Conservation (phyloP, 768 basidiomycete species). For the Hydnomerulius pinastri region DNA sequence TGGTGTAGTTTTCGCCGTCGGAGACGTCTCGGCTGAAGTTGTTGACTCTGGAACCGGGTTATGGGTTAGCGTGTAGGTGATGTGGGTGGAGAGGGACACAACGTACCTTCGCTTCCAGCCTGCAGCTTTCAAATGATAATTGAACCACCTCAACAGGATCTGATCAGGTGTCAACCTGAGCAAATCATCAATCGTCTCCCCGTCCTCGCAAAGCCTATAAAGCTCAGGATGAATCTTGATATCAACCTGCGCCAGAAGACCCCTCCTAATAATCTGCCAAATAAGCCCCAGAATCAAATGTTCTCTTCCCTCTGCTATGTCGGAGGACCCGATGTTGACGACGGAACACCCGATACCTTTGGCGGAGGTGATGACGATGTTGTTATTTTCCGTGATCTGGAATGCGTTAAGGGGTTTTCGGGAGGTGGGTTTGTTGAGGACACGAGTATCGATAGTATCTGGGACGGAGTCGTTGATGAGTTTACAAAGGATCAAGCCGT, state of each 20-base stretch:
- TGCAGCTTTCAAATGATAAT: constrained; percentile 96
- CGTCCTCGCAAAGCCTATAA: constrained; percentile 94
- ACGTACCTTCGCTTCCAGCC: constrained; percentile 86
- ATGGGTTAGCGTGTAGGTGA: constrained; percentile 1
- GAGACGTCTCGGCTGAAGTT: constrained; percentile 98
- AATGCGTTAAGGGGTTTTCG: constrained; percentile 93
- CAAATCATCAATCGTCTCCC: constrained; percentile 95
- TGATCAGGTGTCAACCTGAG: constrained; percentile 94
- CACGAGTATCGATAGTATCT: constrained; percentile 98
- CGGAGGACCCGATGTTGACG: constrained; percentile 95
- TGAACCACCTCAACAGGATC: constrained; percentile 98
- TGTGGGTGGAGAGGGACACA: background rate
- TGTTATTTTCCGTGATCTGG: constrained; percentile 99
- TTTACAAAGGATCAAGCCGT: constrained; percentile 96
- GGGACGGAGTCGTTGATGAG: constrained; percentile 99
- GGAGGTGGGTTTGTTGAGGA: constrained; percentile 84
- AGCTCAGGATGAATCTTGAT: constrained; percentile 98
- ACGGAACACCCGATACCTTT: constrained; percentile 99
- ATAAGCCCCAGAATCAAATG: constrained; percentile 97
- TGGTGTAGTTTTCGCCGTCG: constrained; percentile 97
- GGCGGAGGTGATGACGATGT: constrained; percentile 97
- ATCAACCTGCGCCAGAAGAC: constrained; percentile 91
- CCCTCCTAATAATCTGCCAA: constrained; percentile 97
- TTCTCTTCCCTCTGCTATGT: constrained; percentile 90
- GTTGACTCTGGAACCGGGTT: constrained; percentile 67